Percentiles rank a stretch among this genome's conserved stretches.
Evolutionary conservation across 495 filamentous ascomycete species (phyloP).

Genomic region (Gamarada debralockiae): DNA sequence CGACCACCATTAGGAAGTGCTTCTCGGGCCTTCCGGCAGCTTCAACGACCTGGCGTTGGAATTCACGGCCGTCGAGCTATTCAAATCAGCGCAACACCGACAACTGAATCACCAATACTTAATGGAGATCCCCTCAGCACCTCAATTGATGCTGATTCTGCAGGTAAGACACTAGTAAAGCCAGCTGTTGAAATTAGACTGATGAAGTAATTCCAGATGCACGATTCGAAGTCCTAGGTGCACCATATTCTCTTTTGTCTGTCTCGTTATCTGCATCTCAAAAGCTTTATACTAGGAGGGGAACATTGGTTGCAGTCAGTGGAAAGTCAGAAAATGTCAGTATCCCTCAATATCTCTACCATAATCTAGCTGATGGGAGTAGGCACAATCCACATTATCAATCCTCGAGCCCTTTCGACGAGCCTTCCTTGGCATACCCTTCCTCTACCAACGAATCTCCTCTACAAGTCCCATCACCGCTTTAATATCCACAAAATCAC

Average conservation of each 20-base stretch:
- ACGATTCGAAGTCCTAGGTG: constrained; percentile 85
- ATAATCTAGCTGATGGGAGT: constrained; percentile 6
- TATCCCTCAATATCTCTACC: not conserved
- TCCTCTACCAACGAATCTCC: constrained; percentile 87
- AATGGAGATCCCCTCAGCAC: constrained; percentile 42
- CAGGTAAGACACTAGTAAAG: constrained; percentile 21
- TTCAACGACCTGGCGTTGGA: constrained; percentile 9
- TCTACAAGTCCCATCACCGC: constrained; percentile 83
- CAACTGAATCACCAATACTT: constrained; percentile 40
- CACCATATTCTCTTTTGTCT: constrained; percentile 87
- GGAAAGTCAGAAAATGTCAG: constrained; percentile 88
- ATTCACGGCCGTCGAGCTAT: constrained; percentile 34
- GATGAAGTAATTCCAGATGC: constrained; percentile 60
- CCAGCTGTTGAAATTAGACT: not conserved
- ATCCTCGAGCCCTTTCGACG: constrained; percentile 78
- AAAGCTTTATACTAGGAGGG: constrained; percentile 83
- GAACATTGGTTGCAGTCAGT: constrained; percentile 84
- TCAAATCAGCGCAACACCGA: constrained; percentile 49
- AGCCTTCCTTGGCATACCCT: constrained; percentile 77
- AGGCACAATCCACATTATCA: constrained; percentile 83
- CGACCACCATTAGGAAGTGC: constrained; percentile 17
- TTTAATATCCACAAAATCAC: constrained; percentile 80
- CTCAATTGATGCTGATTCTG: constrained; percentile 21
- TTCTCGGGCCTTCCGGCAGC: constrained; percentile 20
- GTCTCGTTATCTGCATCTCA: constrained; percentile 91